Conservation (phyloP, 345 rosid species). For the Moricandia moricandioides region DNA sequence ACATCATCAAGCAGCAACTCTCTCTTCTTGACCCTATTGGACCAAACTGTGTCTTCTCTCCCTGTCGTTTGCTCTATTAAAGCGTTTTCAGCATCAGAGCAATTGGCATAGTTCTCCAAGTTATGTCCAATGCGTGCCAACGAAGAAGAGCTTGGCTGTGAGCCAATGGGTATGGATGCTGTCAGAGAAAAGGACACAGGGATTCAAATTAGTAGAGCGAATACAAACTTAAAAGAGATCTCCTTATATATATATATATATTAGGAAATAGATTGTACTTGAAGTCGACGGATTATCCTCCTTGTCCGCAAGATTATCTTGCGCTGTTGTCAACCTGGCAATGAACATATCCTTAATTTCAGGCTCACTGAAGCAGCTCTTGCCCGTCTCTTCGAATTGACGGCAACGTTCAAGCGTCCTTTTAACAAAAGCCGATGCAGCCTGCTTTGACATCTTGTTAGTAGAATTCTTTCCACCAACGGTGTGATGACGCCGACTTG, state of each 20-base stretch:
- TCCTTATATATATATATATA: not conserved
- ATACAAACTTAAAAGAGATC: not conserved
- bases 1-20: conserved; percentile 84
- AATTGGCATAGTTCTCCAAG: conserved; percentile 46
- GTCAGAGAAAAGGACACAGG: conserved; percentile 27
- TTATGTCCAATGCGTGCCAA: conserved; percentile 46
- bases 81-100: conserved; percentile 45
- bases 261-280: conserved; percentile 16
- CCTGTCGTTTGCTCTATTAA: conserved; percentile 45
- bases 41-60: conserved; percentile 53
- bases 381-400: conserved; percentile 70
- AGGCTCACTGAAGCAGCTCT: conserved; percentile 85
- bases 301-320: conserved; percentile 33
- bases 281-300: conserved; percentile 40
- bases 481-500: conserved; percentile 57
- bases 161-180: conserved; percentile 62
- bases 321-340: conserved; percentile 42
- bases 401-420: conserved; percentile 63
- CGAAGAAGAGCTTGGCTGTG: conserved; percentile 58
- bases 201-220: conserved; percentile 4
- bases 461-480: conserved; percentile 69
- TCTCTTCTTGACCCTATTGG: conserved; percentile 75
- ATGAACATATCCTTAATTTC: conserved; percentile 61
- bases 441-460: conserved; percentile 78
- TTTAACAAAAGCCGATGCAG: conserved; percentile 72